Evolutionary conservation across 2,329 filamentous ascomycete genomes (phyloP).

Genomic region (Clarireedia homoeocarpa): DNA sequence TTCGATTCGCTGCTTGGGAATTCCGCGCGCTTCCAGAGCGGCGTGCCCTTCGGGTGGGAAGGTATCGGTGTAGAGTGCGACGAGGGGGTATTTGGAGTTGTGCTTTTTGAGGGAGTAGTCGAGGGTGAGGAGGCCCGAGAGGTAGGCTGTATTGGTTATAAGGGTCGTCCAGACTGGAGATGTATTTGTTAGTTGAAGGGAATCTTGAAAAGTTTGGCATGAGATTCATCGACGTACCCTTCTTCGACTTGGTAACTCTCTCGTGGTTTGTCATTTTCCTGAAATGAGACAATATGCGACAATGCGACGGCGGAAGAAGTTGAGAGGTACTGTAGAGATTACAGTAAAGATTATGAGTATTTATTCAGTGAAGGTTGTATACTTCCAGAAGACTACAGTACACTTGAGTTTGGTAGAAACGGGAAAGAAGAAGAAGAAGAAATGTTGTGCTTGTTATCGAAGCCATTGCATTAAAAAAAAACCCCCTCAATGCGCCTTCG

Average conservation of each 20-base stretch:
- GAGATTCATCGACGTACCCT: slow-evolving; percentile 15
- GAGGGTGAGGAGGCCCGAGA: slow-evolving; percentile 75
- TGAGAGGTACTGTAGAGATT: not conserved
- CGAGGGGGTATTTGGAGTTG: slow-evolving; percentile 64
- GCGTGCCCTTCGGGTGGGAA: slow-evolving; percentile 61
- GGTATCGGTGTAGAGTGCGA: slow-evolving; percentile 74
- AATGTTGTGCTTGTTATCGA: not conserved
- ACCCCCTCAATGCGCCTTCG: too few species aligned
- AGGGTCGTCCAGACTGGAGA: slow-evolving; percentile 78
- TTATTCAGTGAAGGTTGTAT: too few species aligned
- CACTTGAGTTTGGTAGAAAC: too few species aligned
- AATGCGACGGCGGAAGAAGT: not conserved
- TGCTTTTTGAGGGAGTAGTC: slow-evolving; percentile 64
- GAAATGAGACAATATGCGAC: not conserved
- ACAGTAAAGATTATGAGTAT: not conserved
- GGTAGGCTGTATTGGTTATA: slow-evolving; percentile 77
- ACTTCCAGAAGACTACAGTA: too few species aligned
- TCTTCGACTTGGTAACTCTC: slow-evolving; percentile 25
- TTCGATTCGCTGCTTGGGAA: slow-evolving; percentile 61
- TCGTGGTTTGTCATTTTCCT: slow-evolving; percentile 9
- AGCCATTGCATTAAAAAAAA: too few species aligned
- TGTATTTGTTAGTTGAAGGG: slow-evolving; percentile 5
- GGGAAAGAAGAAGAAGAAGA: not conserved
- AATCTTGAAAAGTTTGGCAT: not conserved
- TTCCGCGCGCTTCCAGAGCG: slow-evolving; percentile 61